phyloP scores from a whole-genome alignment of 371 early-diverging fungal species.

The Syncephalis plumigaleata region DNA sequence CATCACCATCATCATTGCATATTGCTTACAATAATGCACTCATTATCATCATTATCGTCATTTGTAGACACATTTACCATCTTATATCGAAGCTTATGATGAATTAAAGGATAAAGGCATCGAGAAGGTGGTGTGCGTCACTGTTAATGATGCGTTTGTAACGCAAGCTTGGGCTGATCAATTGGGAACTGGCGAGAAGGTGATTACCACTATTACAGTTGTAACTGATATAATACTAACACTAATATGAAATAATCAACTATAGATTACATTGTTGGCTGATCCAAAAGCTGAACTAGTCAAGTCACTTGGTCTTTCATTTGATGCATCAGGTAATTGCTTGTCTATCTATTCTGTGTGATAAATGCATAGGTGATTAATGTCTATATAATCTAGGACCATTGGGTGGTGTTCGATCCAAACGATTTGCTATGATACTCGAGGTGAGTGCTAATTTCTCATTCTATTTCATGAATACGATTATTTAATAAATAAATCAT shows the following conservation, averaged over 20 bases:
- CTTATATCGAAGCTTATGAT: slow-evolving; percentile 33
- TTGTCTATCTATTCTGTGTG: too few relatives aligned
- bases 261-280: slow-evolving; percentile 31
- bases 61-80: slow-evolving; percentile 38
- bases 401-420: slow-evolving; percentile 38
- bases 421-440: slow-evolving; percentile 49
- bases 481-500: too few relatives aligned
- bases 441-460: slow-evolving; percentile 8
- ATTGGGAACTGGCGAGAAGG: slow-evolving; percentile 15
- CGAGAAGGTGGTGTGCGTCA: slow-evolving; percentile 40
- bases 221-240: too few relatives aligned
- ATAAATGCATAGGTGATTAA: neutral
- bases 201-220: neutral
- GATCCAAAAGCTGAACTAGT: slow-evolving; percentile 46
- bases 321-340: slow-evolving; percentile 27
- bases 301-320: slow-evolving; percentile 36
- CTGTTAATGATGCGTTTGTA: slow-evolving; percentile 55
- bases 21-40: too few relatives aligned
- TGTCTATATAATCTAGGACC: slow-evolving; percentile 6
- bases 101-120: slow-evolving; percentile 37
- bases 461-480: too few relatives aligned
- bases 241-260: neutral
- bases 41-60: too few relatives aligned
- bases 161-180: slow-evolving; percentile 49
- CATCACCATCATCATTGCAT: too few relatives aligned